These are phyloP conservation scores for Mucor plumbeus DNA, from an alignment of 371 early-diverging fungal genomes.

Conservation along the genomic window DNA sequence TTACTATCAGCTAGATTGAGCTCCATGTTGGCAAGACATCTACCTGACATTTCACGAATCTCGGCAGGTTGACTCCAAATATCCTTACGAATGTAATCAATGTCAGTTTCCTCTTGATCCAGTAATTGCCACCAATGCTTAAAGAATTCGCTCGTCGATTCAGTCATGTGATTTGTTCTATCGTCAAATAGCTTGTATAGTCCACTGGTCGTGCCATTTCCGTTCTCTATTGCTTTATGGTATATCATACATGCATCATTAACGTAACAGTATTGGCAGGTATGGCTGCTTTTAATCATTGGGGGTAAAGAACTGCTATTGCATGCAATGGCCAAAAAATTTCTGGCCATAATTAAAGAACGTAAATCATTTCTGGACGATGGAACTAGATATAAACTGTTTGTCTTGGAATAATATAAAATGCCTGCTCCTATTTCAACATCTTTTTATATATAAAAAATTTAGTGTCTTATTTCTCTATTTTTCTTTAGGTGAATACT, in stretches of 20 bases:
- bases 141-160: conserved; percentile 68
- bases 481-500: background rate
- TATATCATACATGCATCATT: conserved; percentile 71
- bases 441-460: conserved; percentile 38
- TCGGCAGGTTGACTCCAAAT: conserved; percentile 77
- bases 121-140: conserved; percentile 82
- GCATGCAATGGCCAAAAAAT: conserved; percentile 68
- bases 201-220: conserved; percentile 60
- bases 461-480: background rate
- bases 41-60: conserved; percentile 41
- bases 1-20: conserved; percentile 8
- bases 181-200: conserved; percentile 64
- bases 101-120: conserved; percentile 80
- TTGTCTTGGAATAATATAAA: conserved; percentile 76
- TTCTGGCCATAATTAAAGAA: conserved; percentile 75
- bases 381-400: conserved; percentile 67
- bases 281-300: conserved; percentile 66
- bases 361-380: conserved; percentile 70
- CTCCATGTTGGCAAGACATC: conserved; percentile 38
- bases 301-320: conserved; percentile 62
- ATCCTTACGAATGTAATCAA: conserved; percentile 69
- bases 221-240: conserved; percentile 78
- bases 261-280: conserved; percentile 75
- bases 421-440: conserved; percentile 71
- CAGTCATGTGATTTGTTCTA: conserved; percentile 66